Base-by-base conservation (phyloP, 164 flowering plant species). In the Taxillus chinensis region DNA sequence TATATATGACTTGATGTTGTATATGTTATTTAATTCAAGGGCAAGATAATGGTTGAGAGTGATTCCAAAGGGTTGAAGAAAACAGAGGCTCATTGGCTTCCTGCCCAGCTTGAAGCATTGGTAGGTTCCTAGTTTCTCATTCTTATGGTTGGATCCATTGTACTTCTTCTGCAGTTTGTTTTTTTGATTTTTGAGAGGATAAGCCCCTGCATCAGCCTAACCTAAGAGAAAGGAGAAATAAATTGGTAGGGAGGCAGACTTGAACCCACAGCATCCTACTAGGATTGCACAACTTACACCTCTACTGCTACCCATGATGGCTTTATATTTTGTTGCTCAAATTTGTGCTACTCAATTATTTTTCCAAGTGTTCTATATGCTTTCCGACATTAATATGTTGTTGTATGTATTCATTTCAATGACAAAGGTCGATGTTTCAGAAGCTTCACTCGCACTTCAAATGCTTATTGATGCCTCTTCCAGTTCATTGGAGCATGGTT, bases 361-460 rank as follows among this genome's bases (percentile, higher is more conserved):
- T 49, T 9, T 49, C 14, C 3, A 60, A 12, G 48, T 5, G 10
- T 59, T n/a, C 15, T 40, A 37, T 45, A 38, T 59, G 40, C 39
- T 9, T 52, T 46, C 55, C 45, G 65, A 17, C 41, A 38, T 37
- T 66, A 38, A 51, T 53, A 14, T 39, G 53, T 41, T 11, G 27
- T 0, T 27, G 1, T 27, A 27, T 27, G 27, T 27, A 27, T 27
- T 27, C 27, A 27, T 27, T 27, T 27, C 27, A 2, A 27, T 27
- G 27, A 27, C 27, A 27, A 27, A 92, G 98, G 78, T 85, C 64
- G 87, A 90, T 63, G 79, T 93, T 56, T 86, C 95, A 42, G 68
- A 69, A 60, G 75, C 97, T 63, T 74, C 92, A 41, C 59, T 64
- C 67, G 89, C 95, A 59, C 77, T 93, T 55, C 84, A 84, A 62